phyloP scores from a whole-genome alignment of 2,329 filamentous ascomycete species.

The Curvularia eragrostidis region DNA sequence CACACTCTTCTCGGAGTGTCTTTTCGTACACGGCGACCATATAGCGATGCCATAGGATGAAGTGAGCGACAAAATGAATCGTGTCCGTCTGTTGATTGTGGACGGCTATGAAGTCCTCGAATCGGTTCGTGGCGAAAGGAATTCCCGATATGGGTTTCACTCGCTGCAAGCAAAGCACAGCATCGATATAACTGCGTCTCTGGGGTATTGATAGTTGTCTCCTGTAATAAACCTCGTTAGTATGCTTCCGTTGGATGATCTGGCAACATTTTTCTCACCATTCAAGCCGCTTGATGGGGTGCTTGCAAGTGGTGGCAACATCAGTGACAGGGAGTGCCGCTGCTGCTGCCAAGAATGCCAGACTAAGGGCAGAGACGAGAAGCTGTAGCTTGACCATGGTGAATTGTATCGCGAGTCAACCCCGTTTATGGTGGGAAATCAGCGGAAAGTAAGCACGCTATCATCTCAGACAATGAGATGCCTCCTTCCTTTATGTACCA shows the following conservation, averaged over 20 bases:
- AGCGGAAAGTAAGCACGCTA: neutral
- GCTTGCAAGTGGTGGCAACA: constrained; percentile 14
- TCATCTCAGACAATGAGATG: neutral
- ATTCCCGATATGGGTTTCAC: constrained; percentile 28
- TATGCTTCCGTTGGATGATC: neutral
- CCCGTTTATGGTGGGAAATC: neutral
- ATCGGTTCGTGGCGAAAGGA: constrained; percentile 26
- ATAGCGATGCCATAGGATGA: constrained; percentile 35
- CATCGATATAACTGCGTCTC: constrained; percentile 32
- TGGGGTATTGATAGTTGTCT: constrained; percentile 25
- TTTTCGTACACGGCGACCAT: constrained; percentile 32
- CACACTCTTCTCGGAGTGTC: constrained; percentile 33
- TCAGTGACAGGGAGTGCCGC: constrained; percentile 14
- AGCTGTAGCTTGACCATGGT: constrained; percentile 10
- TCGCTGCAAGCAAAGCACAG: constrained; percentile 32
- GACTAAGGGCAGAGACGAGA: constrained; percentile 9
- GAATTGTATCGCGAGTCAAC: neutral
- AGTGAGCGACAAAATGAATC: constrained; percentile 38
- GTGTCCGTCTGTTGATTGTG: constrained; percentile 28
- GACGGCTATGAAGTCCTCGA: constrained; percentile 33
- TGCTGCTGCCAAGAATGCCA: constrained; percentile 16
- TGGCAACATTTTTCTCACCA: constrained; percentile 16
- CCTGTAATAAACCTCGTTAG: constrained; percentile 12
- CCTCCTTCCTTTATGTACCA: neutral
- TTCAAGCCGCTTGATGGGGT: constrained; percentile 25